Evolutionary conservation across 805 yeast species (phyloP), one percentile per base, ranked within the genome.

Genomic region (Lipomyces sp.): DNA sequence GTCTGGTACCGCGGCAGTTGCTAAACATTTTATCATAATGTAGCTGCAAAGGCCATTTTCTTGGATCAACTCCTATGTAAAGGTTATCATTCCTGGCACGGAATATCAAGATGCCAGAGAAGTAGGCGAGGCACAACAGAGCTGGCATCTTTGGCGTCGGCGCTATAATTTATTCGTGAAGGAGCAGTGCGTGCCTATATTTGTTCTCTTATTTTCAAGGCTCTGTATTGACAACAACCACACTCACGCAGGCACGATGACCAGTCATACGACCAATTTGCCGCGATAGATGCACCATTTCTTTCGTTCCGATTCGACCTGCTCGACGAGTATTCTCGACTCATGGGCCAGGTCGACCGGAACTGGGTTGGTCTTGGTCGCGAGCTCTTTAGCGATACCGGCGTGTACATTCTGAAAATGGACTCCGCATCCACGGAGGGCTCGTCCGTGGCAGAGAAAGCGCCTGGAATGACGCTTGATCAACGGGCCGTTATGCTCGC

Each of bases 281-380:
- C 96, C 24, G 76, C 74, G 8, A 83, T 93, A 39, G 96, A 93
- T 69, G 81, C 96, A 0, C 91, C 91, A 2, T 84, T 91, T 53
- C 70, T 93, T 43, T 77, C 95, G 10, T 91, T 89, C 74, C 86
- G 84, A 49, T 93, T 93, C 67, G 90, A 95, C 0, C 84, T 88
- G 2, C 63, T 61, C 32, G 80, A 88, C 65, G 81, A 74, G 35
- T 45, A 71, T 0, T 83, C 82, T 0, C 70, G 74, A 14, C 78
- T 85, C 0, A 70, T 84, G 48, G 96, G 84, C 0, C 74, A 85
- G 1, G 91, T 93, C 1, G 93, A 88, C 66, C 77, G 98, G 61
- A 89, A 89, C 67, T 93, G 96, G 93, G 95, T 86, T 4, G 98
- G 98, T 0, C 70, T 93, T 37, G 95, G 95, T 2, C 77, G 97